Base-by-base conservation (phyloP, 495 filamentous ascomycete genomes). In the Glarea lozoyensis region DNA sequence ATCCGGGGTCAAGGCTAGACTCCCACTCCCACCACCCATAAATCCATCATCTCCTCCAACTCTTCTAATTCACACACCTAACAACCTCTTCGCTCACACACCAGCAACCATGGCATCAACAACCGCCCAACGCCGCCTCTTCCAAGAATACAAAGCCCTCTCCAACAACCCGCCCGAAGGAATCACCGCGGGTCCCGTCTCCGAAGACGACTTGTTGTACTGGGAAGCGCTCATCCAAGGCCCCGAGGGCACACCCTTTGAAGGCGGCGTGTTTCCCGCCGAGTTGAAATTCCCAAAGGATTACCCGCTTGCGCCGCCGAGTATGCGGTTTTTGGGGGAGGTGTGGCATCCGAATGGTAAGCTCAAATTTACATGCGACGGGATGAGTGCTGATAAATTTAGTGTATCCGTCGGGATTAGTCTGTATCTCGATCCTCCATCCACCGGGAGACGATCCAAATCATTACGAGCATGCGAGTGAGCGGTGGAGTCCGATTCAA, bases 201-300 rank as follows among this genome's bases (percentile, higher is more conserved):
- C 76, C 43, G 92, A 99, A 70, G 89, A 94, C 63, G 87, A 99
- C 69, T 82, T 97, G 58, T 87, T 94, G 57, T 69, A 86, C 60
- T 99, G 92, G 92, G 92, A 99, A 69, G 89, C 88, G 2, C 66
- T 97, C 43, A 96, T 99, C 53, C 83, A 94, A 64, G 92, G 92
- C 0, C 92, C 93, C 6, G 87, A 90, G 43, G 92, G 81, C 42
- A 99, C 93, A 2, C 92, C 92, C 2, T 99, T 95, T 57, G 93
- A 96, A 62, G 76, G 88, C 45, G 92, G 92, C 30, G 68, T 97
- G 16, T 99, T 97, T 61, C 86, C 88, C 23, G 90, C 92, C 6
- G 85, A 93, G 62, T 73, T 99, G 31, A 85, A 82, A 57, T 99
- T 99, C 58, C 93, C 92, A 3, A 88, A 84, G 53, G 92, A 97